Evolutionary conservation across 2,329 filamentous ascomycete species (phyloP), one percentile per base, ranked within the genome.

Genomic region (Lasiodiplodia sp.): DNA sequence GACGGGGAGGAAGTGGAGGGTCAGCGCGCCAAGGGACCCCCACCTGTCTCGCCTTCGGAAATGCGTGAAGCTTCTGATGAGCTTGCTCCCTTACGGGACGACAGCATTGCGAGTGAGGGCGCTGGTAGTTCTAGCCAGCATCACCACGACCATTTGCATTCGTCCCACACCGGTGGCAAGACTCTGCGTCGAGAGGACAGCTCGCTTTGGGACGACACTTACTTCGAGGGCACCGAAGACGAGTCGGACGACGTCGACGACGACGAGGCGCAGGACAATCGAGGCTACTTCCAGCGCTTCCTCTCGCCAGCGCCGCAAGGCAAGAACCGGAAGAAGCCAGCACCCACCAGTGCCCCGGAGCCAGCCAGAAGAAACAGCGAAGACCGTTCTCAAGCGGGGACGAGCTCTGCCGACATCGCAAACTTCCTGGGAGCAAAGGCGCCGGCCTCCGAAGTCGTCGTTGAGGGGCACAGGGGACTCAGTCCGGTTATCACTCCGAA

Each of bases 1-100:
- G 84, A 89, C n/a, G 92, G 92, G 10, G 84, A 86, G 51, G 91
- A 94, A 80, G 91, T 86, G 21, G 86, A 84, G 73, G 75, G 77
- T 16, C 80, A 84, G 69, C 79, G 77, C n/a, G 75, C 77, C 40
- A 72, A 72, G 21, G 70, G 75, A 4, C 77, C 81, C 8, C 78
- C 79, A 8, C 76, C 79, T 40, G 77, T 83, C 4, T 84, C 82
- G 0, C 76, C 81, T 14, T 85, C 83, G 66, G 85, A 87, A 70
- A 78, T 80, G 28, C 74, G 82, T 23, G 85, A 87, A 76, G 83
- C 82, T 3, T 80, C 76, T 62, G 81, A 75, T 72, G 79, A 78
- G 71, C 78, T 77, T n/a, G 73, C 69, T 58, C 80, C 75, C 51
- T 73, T 79, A 62, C 75, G 74, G 63, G 74, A 69, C 63, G 74